A percentile compares a stretch with the other conserved stretches of the same genome.
Conservation (phyloP, 257 asterid genomes). For the Leptodermis oblonga region DNA sequence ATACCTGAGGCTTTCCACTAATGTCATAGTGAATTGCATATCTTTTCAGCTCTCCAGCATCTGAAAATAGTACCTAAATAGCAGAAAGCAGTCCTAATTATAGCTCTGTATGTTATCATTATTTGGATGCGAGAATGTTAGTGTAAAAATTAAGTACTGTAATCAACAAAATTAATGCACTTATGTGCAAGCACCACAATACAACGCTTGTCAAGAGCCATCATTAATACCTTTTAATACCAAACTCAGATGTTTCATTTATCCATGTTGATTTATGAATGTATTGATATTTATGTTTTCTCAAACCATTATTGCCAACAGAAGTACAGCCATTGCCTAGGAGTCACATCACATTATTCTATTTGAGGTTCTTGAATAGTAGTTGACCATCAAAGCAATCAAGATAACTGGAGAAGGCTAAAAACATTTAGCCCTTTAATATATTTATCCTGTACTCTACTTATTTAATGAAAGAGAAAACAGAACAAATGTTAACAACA, state of each 20-base stretch:
- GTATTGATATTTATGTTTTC: background rate
- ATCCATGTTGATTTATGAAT: background rate
- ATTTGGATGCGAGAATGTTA: background rate
- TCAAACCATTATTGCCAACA: background rate
- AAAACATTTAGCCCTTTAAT: background rate
- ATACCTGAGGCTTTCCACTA: conserved; percentile 49
- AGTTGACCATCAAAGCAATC: background rate
- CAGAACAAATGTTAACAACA: background rate
- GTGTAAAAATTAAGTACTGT: background rate
- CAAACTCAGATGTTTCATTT: background rate
- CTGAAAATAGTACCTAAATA: conserved; percentile 45
- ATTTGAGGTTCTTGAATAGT: background rate
- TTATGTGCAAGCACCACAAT: background rate
- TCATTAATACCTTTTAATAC: background rate
- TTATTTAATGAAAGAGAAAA: background rate
- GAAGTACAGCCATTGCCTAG: background rate
- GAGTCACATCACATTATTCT: background rate
- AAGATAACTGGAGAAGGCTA: background rate
- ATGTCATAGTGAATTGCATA: conserved; percentile 43
- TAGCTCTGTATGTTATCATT: background rate
- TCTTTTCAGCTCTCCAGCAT: conserved; percentile 39
- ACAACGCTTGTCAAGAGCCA: background rate
- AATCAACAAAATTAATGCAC: background rate
- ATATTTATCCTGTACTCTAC: no score
- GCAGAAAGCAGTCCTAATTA: background rate